Percentiles rank a stretch among this genome's conserved stretches.
Conservation (phyloP, 345 rosid species). For the Camelina hispida region DNA sequence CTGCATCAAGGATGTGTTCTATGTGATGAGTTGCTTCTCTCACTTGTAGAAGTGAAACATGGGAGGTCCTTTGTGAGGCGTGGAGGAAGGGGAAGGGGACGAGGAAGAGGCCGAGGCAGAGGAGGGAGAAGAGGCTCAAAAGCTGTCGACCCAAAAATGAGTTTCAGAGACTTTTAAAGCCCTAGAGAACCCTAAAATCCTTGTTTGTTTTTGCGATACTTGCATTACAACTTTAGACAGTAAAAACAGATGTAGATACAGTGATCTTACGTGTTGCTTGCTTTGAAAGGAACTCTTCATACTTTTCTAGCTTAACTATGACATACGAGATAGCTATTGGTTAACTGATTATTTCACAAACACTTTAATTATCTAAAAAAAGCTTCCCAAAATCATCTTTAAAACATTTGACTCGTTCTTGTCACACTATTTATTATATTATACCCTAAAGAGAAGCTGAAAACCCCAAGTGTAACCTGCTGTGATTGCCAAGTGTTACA, state of each 20-base stretch:
- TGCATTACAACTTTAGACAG: conserved; percentile 5
- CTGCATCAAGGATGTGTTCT: conserved; percentile 83
- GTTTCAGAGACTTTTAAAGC: conserved; percentile 44
- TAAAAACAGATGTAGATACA: conserved; percentile 1
- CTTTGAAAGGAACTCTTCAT: not conserved
- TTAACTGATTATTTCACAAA: not conserved
- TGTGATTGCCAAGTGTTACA: conserved; percentile 13
- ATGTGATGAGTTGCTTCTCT: conserved; percentile 88
- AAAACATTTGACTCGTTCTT: conserved; percentile 36
- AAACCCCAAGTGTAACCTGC: conserved; percentile 21
- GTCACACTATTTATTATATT: not conserved
- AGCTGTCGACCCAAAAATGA: conserved; percentile 47
- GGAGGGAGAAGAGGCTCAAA: conserved; percentile 55
- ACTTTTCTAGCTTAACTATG: not conserved
- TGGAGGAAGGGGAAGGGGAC: conserved; percentile 69
- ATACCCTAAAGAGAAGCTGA: conserved; percentile 22
- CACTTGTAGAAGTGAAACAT: conserved; percentile 86
- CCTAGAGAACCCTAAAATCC: not conserved
- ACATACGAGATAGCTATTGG: not conserved
- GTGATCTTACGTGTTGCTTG: conserved; percentile 4
- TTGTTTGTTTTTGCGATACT: not conserved
- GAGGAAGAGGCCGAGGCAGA: conserved; percentile 65
- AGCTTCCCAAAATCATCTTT: not conserved
- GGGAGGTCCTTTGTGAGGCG: conserved; percentile 73
- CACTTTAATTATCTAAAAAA: not conserved